phyloP scores from a whole-genome alignment of 768 basidiomycete genomes.

The Mycena maculata region DNA sequence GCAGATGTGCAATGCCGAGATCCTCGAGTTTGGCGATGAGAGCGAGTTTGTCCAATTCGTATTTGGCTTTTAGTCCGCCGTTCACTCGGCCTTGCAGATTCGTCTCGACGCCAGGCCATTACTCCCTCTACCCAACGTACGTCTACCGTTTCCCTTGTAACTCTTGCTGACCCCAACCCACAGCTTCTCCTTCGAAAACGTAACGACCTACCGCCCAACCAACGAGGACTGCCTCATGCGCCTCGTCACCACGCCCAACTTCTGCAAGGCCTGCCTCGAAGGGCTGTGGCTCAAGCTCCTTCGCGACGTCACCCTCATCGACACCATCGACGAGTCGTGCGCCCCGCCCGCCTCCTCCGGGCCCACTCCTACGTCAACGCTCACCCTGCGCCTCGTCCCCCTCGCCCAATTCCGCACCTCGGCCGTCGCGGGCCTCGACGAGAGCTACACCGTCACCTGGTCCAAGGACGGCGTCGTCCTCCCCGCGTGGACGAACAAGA shows the following conservation, averaged over 20 bases:
- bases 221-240: slow-evolving; percentile 90
- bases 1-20: slow-evolving; percentile 82
- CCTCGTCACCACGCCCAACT: slow-evolving; percentile 71
- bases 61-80: no score
- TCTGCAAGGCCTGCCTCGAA: slow-evolving; percentile 81
- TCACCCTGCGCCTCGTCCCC: slow-evolving; percentile 67
- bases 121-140: slow-evolving; percentile 81
- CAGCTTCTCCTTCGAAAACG: slow-evolving; percentile 73
- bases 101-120: slow-evolving; percentile 63
- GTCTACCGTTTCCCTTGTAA: slow-evolving; percentile 36
- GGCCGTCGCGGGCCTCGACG: slow-evolving; percentile 43
- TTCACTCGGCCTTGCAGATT: slow-evolving; percentile 58
- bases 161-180: neutral
- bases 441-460: slow-evolving; percentile 71
- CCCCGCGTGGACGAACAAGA: slow-evolving; percentile 61
- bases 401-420: slow-evolving; percentile 66
- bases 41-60: slow-evolving; percentile 60
- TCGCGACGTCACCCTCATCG: slow-evolving; percentile 69
- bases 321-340: slow-evolving; percentile 59
- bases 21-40: slow-evolving; percentile 76
- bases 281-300: slow-evolving; percentile 80
- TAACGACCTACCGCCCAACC: slow-evolving; percentile 82
- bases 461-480: slow-evolving; percentile 57
- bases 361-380: slow-evolving; percentile 32
- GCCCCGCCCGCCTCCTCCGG: neutral